Evolutionary conservation across 2,329 filamentous ascomycete species (phyloP).

Genomic region (Alternaria tenuissima): DNA sequence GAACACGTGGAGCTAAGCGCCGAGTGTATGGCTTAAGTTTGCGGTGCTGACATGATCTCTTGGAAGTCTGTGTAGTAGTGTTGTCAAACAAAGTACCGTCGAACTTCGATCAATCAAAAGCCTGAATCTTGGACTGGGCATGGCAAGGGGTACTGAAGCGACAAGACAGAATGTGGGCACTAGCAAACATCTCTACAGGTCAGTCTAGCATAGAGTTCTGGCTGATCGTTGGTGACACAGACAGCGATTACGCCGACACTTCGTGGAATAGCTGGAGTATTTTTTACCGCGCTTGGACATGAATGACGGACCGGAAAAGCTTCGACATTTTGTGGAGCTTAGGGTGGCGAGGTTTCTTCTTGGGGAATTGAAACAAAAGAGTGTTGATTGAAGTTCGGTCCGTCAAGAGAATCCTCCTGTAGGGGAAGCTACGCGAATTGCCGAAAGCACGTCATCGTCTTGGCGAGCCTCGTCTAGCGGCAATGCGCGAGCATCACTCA

Average conservation of each 20-base stretch:
- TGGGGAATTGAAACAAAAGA: background rate
- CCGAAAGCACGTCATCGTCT: slow-evolving; percentile 41
- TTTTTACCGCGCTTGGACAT: background rate
- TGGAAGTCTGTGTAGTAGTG: background rate
- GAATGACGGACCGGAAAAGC: background rate
- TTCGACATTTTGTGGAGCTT: background rate
- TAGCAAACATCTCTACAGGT: slow-evolving; percentile 2
- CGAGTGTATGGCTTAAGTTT: background rate
- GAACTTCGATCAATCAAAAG: background rate
- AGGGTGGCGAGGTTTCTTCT: background rate
- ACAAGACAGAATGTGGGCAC: background rate
- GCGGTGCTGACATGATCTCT: background rate
- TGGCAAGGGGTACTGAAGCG: background rate
- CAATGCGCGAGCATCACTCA: slow-evolving; percentile 27
- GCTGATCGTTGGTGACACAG: background rate
- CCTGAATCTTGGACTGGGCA: background rate
- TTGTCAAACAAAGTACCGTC: background rate
- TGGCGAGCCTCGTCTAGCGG: slow-evolving; percentile 36
- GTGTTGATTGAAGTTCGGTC: background rate
- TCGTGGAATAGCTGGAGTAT: background rate
- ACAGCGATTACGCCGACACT: background rate
- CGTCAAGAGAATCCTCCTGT: background rate
- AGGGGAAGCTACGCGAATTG: slow-evolving; percentile 4
- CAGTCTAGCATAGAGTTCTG: background rate
- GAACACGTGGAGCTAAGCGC: background rate